These are phyloP conservation scores for Pythium chondricola DNA, from an alignment of 352 stramenopile genomes.

Conservation along the genomic window DNA sequence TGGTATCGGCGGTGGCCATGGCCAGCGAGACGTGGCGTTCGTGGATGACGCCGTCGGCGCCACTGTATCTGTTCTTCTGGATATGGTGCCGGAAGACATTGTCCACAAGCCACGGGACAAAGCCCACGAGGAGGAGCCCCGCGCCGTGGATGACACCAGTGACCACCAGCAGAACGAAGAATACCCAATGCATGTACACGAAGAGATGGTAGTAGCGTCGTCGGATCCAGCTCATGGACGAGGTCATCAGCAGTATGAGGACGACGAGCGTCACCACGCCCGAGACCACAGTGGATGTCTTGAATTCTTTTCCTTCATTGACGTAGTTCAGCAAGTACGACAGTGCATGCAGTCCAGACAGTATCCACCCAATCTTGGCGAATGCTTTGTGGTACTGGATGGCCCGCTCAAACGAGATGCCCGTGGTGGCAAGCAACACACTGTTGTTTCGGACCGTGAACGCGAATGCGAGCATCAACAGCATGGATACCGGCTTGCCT, in stretches of 20 bases:
- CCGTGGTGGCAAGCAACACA: constrained; percentile 30
- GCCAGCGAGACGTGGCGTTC: constrained; percentile 1
- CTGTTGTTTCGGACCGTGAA: constrained; percentile 47
- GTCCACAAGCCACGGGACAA: constrained; percentile 29
- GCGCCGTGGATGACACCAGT: constrained; percentile 38
- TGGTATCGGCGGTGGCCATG: constrained; percentile 20
- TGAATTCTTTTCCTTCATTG: constrained; percentile 5
- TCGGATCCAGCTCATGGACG: constrained; percentile 32
- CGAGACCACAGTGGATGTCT: neutral
- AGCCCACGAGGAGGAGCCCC: constrained; percentile 23
- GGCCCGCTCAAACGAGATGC: constrained; percentile 42
- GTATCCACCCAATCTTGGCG: constrained; percentile 24
- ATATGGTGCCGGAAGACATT: constrained; percentile 32
- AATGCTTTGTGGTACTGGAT: constrained; percentile 51
- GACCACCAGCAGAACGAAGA: constrained; percentile 38
- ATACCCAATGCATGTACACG: constrained; percentile 35
- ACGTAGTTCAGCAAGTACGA: constrained; percentile 25
- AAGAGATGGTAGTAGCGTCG: constrained; percentile 52
- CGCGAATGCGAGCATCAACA: constrained; percentile 31
- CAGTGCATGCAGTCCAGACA: constrained; percentile 30
- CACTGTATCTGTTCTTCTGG: constrained; percentile 8
- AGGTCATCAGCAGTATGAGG: constrained; percentile 26
- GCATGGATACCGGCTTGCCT: constrained; percentile 20
- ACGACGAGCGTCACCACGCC: constrained; percentile 22
- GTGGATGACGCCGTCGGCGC: constrained; percentile 18